phyloP scores from a whole-genome alignment of 2,329 filamentous ascomycete genomes.

The Diaporthe sp. region DNA sequence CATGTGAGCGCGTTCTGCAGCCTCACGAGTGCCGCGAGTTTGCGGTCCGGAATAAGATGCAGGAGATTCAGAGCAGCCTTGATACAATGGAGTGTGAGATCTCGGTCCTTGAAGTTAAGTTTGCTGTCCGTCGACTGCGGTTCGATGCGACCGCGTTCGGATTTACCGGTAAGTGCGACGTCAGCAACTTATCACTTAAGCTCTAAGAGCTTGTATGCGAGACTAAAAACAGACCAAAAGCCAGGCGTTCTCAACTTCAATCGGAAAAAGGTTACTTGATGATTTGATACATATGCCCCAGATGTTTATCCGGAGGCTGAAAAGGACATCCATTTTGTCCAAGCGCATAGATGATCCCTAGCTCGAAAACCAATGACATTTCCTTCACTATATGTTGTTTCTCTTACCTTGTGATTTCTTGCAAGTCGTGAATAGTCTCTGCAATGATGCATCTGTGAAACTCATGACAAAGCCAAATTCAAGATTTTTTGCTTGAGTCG shows the following conservation, averaged over 20 bases:
- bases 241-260: neutral
- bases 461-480: too few relatives aligned
- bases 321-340: neutral
- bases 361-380: too few relatives aligned
- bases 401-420: neutral
- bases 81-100: neutral
- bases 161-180: neutral
- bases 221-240: neutral
- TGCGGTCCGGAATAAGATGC: neutral
- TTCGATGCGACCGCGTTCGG: neutral
- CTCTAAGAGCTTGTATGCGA: neutral
- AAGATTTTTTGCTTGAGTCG: too few relatives aligned
- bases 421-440: too few relatives aligned
- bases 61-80: neutral
- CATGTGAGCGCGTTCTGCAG: neutral
- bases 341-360: neutral
- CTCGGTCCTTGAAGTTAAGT: neutral
- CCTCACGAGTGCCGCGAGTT: neutral
- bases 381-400: neutral
- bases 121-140: neutral
- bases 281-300: neutral
- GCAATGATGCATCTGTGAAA: too few relatives aligned
- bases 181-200: neutral
- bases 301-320: neutral
- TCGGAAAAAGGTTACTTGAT: neutral